Evolutionary conservation across 495 filamentous ascomycete genomes (phyloP).

Genomic region (Tuber microsphaerosporum): DNA sequence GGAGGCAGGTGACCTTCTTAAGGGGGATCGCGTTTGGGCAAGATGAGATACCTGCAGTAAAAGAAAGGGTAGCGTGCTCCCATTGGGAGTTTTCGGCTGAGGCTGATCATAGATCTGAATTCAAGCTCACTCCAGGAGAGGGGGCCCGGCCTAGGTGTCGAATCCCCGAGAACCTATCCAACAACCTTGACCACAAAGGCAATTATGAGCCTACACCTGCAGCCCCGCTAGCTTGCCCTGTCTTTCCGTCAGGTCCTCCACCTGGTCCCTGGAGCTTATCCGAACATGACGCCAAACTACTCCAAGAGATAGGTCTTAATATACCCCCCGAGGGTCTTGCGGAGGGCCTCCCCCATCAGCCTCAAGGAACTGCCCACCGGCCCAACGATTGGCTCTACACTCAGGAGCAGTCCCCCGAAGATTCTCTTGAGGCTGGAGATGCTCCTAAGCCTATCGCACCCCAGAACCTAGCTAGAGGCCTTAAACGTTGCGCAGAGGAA

Average conservation of each 20-base stretch:
- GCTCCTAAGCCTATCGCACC: not conserved
- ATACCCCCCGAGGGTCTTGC: not conserved
- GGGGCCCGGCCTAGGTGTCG: not conserved
- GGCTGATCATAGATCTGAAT: not conserved
- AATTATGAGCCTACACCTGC: not conserved
- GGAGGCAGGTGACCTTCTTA: not conserved
- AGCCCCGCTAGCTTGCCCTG: not conserved
- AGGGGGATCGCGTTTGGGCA: not conserved
- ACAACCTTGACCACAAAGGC: not conserved
- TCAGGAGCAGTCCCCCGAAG: not conserved
- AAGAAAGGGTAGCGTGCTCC: too few relatives aligned
- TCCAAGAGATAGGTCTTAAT: not conserved
- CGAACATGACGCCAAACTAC: not conserved
- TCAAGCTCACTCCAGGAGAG: not conserved
- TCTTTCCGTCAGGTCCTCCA: not conserved
- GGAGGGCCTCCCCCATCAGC: not conserved
- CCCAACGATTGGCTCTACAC: not conserved
- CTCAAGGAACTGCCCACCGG: not conserved
- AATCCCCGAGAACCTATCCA: not conserved
- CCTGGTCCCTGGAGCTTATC: not conserved
- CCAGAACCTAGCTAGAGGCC: not conserved
- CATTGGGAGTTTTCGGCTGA: not conserved
- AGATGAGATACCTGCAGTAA: not conserved
- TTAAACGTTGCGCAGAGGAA: not conserved
- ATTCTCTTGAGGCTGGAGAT: not conserved